Conservation (phyloP, 192 early-diverging fungal species). For the Rhizophagus clarus region DNA sequence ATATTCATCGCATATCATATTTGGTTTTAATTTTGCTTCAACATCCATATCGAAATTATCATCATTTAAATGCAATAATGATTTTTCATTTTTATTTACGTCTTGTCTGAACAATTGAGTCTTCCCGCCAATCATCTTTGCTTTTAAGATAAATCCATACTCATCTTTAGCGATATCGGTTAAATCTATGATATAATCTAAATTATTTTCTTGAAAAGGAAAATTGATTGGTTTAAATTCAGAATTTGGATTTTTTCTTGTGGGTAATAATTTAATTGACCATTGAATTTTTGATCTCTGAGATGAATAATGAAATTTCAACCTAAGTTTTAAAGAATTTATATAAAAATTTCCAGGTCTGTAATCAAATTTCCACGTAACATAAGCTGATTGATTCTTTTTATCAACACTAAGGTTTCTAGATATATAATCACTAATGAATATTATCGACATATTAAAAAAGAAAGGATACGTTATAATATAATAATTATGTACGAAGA, state of each 20-base stretch:
- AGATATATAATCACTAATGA: not conserved
- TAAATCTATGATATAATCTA: not conserved
- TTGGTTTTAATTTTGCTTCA: not conserved
- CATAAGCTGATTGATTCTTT: not conserved
- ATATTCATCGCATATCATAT: not conserved
- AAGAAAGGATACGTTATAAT: not conserved
- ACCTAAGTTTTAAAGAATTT: not conserved
- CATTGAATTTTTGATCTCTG: not conserved
- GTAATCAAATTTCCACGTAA: constrained; percentile 2
- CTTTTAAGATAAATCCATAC: not conserved
- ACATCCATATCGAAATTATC: not conserved
- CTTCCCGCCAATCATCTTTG: not conserved
- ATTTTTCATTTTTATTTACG: not conserved
- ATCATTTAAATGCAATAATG: not conserved
- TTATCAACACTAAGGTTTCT: not conserved
- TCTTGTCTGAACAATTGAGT: not conserved
- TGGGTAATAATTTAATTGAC: not conserved
- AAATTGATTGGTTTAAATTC: not conserved
- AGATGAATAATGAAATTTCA: not conserved
- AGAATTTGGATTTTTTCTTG: not conserved
- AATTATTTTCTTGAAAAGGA: not conserved
- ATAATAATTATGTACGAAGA: too few relatives aligned
- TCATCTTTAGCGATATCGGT: not conserved
- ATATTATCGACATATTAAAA: too few relatives aligned
- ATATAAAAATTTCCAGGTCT: not conserved